These are phyloP conservation scores for Ilyonectria destructans DNA, from an alignment of 2,329 filamentous ascomycete species.

Conservation along the genomic window DNA sequence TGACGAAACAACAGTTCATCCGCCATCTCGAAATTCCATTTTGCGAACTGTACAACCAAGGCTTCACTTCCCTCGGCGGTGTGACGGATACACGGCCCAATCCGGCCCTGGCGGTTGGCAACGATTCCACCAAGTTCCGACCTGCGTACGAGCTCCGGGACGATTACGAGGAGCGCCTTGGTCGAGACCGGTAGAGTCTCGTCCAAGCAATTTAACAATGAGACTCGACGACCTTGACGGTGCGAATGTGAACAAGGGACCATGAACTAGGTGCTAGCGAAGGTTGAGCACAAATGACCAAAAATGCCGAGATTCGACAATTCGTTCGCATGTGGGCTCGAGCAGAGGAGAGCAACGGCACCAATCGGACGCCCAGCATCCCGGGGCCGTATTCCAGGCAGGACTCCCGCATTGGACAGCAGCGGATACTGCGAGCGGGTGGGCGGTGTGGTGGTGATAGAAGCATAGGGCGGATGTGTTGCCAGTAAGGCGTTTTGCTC, in stretches of 20 bases:
- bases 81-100: conserved; percentile 92
- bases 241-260: background rate
- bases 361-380: background rate
- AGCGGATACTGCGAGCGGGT: background rate
- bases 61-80: conserved; percentile 94
- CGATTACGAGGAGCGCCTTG: conserved; percentile 85
- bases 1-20: conserved; percentile 74
- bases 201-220: background rate
- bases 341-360: background rate
- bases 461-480: conserved; percentile 20
- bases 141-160: conserved; percentile 84
- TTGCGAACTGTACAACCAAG: conserved; percentile 88
- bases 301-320: background rate
- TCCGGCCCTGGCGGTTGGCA: conserved; percentile 73
- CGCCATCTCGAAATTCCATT: conserved; percentile 86
- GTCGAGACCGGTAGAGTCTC: conserved; percentile 67
- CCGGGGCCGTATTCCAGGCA: background rate
- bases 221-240: background rate
- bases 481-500: conserved; percentile 28
- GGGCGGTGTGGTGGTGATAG: conserved; percentile 4
- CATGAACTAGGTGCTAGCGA: background rate
- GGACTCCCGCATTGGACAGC: background rate
- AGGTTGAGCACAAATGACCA: background rate
- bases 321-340: background rate
- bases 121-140: conserved; percentile 65